These are phyloP conservation scores for Colletotrichum sidae DNA, from an alignment of 2,329 filamentous ascomycete species.

Conservation along the genomic window DNA sequence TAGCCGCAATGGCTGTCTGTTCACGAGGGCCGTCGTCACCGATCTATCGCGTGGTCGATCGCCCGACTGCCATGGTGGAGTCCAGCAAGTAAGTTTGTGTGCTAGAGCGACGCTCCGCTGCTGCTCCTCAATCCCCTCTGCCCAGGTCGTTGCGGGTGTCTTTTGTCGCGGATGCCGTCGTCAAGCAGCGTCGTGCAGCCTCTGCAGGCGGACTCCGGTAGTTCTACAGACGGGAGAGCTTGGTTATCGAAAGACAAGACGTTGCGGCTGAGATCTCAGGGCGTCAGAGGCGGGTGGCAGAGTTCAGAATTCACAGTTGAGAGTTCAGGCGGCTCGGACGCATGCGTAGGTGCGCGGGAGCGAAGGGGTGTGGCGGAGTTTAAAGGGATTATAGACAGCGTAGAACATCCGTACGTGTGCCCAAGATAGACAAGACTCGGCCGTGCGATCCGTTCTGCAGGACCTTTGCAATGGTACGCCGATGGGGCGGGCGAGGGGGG, in stretches of 20 bases:
- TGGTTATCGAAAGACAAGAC: slow-evolving; percentile 8
- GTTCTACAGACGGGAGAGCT: not conserved
- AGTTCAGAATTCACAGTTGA: not conserved
- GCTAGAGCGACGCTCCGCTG: not conserved
- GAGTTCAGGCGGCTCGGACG: slow-evolving; percentile 2
- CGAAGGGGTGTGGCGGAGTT: slow-evolving; percentile 24
- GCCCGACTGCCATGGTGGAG: slow-evolving; percentile 30
- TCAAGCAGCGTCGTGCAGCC: not conserved
- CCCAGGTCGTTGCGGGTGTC: not conserved
- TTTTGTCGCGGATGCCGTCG: not conserved
- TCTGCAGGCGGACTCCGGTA: not conserved
- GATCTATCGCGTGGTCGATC: slow-evolving; percentile 26
- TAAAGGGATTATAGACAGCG: slow-evolving; percentile 9
- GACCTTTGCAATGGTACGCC: slow-evolving; percentile 19
- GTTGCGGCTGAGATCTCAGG: slow-evolving; percentile 14
- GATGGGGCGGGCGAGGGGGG: slow-evolving; percentile 24
- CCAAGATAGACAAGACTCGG: slow-evolving; percentile 3
- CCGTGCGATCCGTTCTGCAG: slow-evolving; percentile 24
- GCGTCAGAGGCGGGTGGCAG: not conserved
- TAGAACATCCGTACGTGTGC: not conserved
- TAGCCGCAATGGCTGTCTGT: slow-evolving; percentile 2
- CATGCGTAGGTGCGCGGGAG: not conserved
- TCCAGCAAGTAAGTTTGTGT: slow-evolving; percentile 3
- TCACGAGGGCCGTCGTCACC: slow-evolving; percentile 24
- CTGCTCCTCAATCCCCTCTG: not conserved